Evolutionary conservation across 352 stramenopile species (phyloP).

Genomic region (Discostella stelligera): DNA sequence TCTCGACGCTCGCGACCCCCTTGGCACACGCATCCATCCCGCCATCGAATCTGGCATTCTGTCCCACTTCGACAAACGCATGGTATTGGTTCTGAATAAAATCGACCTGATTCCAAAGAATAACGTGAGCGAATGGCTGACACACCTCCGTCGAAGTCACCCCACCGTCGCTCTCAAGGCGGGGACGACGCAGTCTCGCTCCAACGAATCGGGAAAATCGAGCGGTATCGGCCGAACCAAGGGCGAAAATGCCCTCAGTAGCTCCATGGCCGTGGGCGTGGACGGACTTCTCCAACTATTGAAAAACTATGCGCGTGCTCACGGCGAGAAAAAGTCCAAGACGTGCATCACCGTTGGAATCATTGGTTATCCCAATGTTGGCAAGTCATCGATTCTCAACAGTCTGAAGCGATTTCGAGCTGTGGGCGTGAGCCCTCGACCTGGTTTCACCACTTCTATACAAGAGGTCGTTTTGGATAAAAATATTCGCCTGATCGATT

Average conservation of each 20-base stretch:
- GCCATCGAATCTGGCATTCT: conserved; percentile 93
- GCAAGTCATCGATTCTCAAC: conserved; percentile 88
- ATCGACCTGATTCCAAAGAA: conserved; percentile 97
- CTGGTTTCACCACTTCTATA: conserved; percentile 96
- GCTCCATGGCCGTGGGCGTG: conserved; percentile 87
- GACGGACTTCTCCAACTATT: conserved; percentile 95
- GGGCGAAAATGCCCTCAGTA: conserved; percentile 60
- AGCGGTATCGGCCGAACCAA: conserved; percentile 49
- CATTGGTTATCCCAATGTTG: conserved; percentile 98
- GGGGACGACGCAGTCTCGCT: conserved; percentile 80
- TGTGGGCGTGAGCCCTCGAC: conserved; percentile 92
- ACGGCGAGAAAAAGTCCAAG: conserved; percentile 74
- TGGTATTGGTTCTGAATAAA: conserved; percentile 99
- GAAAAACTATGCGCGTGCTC: conserved; percentile 97
- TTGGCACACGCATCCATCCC: conserved; percentile 88
- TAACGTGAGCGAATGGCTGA: conserved; percentile 93
- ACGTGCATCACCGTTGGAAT: conserved; percentile 91
- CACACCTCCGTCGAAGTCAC: conserved; percentile 90
- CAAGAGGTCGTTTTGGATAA: conserved; percentile 97
- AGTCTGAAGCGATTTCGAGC: conserved; percentile 84
- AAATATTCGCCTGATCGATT: conserved; percentile 97
- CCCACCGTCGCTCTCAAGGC: conserved; percentile 95
- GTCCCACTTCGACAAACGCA: conserved; percentile 90
- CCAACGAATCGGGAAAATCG: conserved; percentile 80
- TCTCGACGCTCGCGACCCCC: conserved; percentile 95